Evolutionary conservation across 306 rosid genomes (phyloP).

Genomic region (cucumber (Cucumis sativus)): Cucumber_9930_V3 NC_026659.2:3307501-3308000

Average conservation of each 20-base stretch:
- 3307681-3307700: no score
- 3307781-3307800: background rate
- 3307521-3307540: no score
- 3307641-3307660: no score
- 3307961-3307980: constrained; percentile 54
- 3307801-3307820: background rate
- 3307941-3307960: constrained; percentile 45
- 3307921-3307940: constrained; percentile 67
- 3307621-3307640: no score
- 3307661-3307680: no score
- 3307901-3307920: constrained; percentile 75
- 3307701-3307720: background rate
- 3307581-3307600: no score
- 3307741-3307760: background rate
- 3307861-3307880: background rate
- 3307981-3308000: constrained; percentile 74
- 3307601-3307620: no score
- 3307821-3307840: background rate
- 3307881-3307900: constrained; percentile 63
- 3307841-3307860: background rate
- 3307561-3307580: no score
- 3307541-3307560: no score
- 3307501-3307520: no score
- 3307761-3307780: background rate
- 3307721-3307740: background rate